Evolutionary conservation across 305 asterid genomes (phyloP), one percentile per base, ranked within the genome.

Genomic region (Fraxinus angustifolia): DNA sequence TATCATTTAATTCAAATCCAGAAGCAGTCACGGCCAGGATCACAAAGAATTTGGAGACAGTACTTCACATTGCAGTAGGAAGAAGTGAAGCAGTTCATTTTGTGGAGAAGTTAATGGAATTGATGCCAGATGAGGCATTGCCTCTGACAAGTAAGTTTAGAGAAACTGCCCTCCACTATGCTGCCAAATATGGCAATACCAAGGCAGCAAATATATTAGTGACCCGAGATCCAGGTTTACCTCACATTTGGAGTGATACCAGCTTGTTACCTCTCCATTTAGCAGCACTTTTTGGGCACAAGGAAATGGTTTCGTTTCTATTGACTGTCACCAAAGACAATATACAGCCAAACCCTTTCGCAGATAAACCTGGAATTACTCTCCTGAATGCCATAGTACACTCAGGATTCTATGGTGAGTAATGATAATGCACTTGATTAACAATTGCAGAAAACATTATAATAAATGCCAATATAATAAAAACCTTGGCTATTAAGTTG

Each of bases 341-440:
- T 78, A 84, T 77, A 62, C 83, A 73, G 78, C 87, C 88, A 8
- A 83, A 56, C 73, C 87, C 87, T n/a, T 86, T 79, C 62, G 75
- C 73, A 6, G 88, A 82, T 78, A 72, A 72, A 35, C 35, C 88
- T 12, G 88, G 88, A 42, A 78, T 83, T 60, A 76, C 83, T 75
- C 87, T 86, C 56, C 42, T 86, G 71, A 81, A 42, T 28, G 8
- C 30, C 62, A 76, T 86, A 62, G 86, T 83, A 65, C 58, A 77
- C 76, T 83, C 83, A 30, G 87, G 85, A n/a, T 86, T 83, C 82
- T 86, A 83, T 78, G 88, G 88, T 86, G 77, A 83, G 88, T 78
- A n/a, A 34, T 19, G 14, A 19, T 62, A 11, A 68, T 72, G 68
- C 30, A 58, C 8, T 45, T 58, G 23, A 21, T 36, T 26, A 73